These are phyloP conservation scores for Fagopyrum tataricum DNA, from an alignment of 148 eudicot species.

Conservation along the genomic window DNA sequence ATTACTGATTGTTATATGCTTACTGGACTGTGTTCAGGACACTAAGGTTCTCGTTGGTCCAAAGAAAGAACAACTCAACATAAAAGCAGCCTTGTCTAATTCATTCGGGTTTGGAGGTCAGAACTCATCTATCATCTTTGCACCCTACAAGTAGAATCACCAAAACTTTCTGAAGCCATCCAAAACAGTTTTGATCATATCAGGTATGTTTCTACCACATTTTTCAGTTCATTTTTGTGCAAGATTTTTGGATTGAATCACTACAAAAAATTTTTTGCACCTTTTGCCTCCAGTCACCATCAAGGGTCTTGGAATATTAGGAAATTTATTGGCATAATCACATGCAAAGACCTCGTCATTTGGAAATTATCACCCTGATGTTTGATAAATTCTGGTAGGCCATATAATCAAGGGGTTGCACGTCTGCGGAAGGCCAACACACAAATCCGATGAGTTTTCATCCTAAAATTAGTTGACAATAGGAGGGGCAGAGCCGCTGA, in stretches of 20 bases:
- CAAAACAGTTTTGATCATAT: conserved; percentile 19
- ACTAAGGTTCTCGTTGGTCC: conserved; percentile 68
- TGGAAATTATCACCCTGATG: not conserved
- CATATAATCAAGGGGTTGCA: too few species aligned
- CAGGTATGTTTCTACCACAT: conserved; percentile 23
- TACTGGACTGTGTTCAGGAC: conserved; percentile 45
- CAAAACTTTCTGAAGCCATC: conserved; percentile 6
- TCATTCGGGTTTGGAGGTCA: conserved; percentile 99
- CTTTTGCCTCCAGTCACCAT: too few species aligned
- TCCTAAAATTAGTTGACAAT: too few species aligned
- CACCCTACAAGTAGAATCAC: conserved; percentile 59
- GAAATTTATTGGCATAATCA: not conserved
- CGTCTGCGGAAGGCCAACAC: too few species aligned
- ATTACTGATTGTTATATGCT: not conserved
- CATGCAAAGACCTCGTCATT: not conserved
- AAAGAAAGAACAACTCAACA: conserved; percentile 61
- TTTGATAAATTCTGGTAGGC: not conserved
- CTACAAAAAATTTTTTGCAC: too few species aligned
- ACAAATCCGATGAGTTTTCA: too few species aligned
- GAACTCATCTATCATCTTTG: conserved; percentile 89
- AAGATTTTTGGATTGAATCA: not conserved
- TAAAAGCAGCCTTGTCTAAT: conserved; percentile 24
- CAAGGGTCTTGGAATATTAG: not conserved
- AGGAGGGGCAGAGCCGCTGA: too few species aligned
- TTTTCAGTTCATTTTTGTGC: not conserved